Conservation (phyloP, 371 early-diverging fungal genomes). For the Coemansia sp. region DNA sequence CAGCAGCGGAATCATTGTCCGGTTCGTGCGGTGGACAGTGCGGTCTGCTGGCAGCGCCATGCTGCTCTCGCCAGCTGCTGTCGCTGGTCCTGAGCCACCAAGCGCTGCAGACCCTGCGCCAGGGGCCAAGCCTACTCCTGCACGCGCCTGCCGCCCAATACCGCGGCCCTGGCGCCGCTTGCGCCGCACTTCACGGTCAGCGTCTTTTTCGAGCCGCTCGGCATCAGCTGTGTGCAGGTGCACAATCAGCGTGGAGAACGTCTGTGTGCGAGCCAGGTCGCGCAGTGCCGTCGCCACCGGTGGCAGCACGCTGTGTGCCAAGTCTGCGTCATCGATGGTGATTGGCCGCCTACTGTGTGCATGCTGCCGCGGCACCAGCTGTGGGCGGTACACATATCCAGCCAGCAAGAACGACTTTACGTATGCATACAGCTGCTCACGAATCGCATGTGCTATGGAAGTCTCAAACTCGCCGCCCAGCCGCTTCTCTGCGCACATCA, state of each 20-base stretch:
- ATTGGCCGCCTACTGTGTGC: conserved; percentile 2
- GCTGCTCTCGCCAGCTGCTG: conserved; percentile 12
- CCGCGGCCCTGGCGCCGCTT: conserved; percentile 79
- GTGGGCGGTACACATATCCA: conserved; percentile 60
- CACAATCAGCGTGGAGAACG: conserved; percentile 64
- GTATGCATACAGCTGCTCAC: conserved; percentile 88
- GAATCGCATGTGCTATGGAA: conserved; percentile 86
- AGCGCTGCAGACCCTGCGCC: not conserved
- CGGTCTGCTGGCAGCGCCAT: conserved; percentile 36
- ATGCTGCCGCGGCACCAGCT: conserved; percentile 8
- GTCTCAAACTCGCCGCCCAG: conserved; percentile 60
- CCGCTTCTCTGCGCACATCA: conserved; percentile 44
- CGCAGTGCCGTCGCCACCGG: conserved; percentile 57
- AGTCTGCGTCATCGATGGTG: conserved; percentile 71
- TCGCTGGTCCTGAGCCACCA: conserved; percentile 65
- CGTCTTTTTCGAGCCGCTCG: conserved; percentile 75
- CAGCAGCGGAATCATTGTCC: conserved; percentile 44
- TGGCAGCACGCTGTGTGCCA: conserved; percentile 69
- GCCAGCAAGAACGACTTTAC: conserved; percentile 77
- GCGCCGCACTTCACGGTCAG: conserved; percentile 74
- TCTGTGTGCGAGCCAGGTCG: conserved; percentile 56
- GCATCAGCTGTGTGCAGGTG: conserved; percentile 72
- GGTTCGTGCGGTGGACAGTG: conserved; percentile 42
- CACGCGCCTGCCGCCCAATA: conserved; percentile 35
- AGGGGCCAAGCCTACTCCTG: conserved; percentile 14